Base-by-base conservation (phyloP, 306 rosid species). In the Quercus variabilis region DNA sequence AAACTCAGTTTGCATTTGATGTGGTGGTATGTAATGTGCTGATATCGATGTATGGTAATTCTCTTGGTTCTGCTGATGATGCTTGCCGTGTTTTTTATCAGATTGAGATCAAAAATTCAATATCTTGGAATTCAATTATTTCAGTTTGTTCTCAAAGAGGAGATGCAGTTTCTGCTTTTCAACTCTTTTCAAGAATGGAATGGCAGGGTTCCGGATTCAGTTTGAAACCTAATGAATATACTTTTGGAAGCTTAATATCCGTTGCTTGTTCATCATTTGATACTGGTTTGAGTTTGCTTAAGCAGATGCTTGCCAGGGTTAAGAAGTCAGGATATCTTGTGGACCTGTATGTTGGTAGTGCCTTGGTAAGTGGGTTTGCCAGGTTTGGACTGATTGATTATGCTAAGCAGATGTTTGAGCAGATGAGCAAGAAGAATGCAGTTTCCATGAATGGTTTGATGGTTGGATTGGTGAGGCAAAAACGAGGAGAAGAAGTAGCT, bases 371-470 rank as follows among this genome's bases (percentile, higher is more conserved):
- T 74, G 96, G 97, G 9, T 89, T 90, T 87, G 91, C 97, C 1
- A 88, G 87, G 80, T 80, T 77, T 67, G 97, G 97, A 58, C 85
- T 83, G 28, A 81, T 78, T 67, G 80, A 80, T 76, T 79, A 73
- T 74, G 92, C 98, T 62, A 88, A 86, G 73, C 71, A 84, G 75
- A 83, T 94, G 70, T 92, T 90, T 77, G 84, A 85, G 80, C 94
- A 82, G 85, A 89, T 92, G 94, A 65, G 80, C 76, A 83, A 78
- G 85, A 84, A 90, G 74, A 94, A 90, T 86, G 91, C 88, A 17
- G 91, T 94, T 78, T 89, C 98, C 21, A 78, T 92, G 92, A 91
- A 94, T 78, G 98, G 98, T 7, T 89, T 94, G 71, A 87, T 94
- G 88, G 95, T 94, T 85, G 98, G 96, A 54, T 78, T 94, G 89